Conservation (phyloP, 192 early-diverging fungal genomes). For the Chytriomyces sp. region DNA sequence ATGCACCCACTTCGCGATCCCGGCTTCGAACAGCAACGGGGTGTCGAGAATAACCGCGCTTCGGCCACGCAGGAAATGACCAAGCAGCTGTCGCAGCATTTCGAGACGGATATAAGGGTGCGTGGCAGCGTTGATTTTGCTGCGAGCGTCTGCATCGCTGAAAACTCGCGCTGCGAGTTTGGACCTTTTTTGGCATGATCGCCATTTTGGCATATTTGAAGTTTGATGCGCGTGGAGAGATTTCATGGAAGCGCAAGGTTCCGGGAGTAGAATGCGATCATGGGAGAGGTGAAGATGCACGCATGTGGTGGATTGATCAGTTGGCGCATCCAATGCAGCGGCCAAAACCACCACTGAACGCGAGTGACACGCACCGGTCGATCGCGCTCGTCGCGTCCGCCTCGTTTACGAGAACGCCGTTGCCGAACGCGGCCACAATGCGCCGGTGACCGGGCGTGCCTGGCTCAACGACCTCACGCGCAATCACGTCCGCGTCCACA, state of each 20-base stretch:
- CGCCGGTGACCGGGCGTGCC: constrained; percentile 70
- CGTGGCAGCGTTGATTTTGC: constrained; percentile 77
- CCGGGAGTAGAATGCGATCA: no score
- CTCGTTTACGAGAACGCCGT: constrained; percentile 52
- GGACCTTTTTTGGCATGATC: constrained; percentile 22
- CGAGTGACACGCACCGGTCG: constrained; percentile 33
- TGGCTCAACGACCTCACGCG: constrained; percentile 75
- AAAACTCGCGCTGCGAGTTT: constrained; percentile 85
- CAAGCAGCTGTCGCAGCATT: constrained; percentile 70
- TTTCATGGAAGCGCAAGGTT: no score
- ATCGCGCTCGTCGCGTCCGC: constrained; percentile 57
- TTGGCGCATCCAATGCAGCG: background rate
- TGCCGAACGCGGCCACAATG: constrained; percentile 79
- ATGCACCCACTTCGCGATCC: constrained; percentile 72
- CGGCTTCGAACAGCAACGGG: constrained; percentile 89
- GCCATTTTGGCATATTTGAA: no score
- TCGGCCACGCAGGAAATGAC: constrained; percentile 70
- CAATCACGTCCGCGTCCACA: constrained; percentile 91
- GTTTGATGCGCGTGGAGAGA: no score
- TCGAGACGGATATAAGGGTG: constrained; percentile 87
- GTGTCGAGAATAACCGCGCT: constrained; percentile 83
- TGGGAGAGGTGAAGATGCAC: no score
- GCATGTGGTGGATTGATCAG: no score
- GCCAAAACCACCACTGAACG: background rate
- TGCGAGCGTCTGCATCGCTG: constrained; percentile 67